Evolutionary conservation across 352 stramenopile species (phyloP), one percentile per base, ranked within the genome.

Genomic region (Phytopythium montanum): DNA sequence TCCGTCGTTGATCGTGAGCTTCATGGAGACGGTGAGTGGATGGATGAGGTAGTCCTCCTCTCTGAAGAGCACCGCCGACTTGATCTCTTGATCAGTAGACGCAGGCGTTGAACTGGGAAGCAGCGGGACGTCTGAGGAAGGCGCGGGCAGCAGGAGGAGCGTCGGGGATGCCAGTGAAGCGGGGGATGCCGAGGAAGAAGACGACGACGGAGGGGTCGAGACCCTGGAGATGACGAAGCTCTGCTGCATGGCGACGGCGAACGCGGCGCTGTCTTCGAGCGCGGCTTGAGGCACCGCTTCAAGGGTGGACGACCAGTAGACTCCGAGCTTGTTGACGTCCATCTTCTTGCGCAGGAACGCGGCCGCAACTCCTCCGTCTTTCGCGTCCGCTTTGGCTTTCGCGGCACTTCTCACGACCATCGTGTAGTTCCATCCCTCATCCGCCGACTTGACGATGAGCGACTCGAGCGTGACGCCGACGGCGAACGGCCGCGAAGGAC

Each of bases 361-460:
- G 16, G 59, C 41, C 31, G 53, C 28, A 12, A 61, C 45, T 19
- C 49, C 45, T 19, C 49, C 49, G 13, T 53, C 16, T 3, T 19
- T 33, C 4, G 21, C 21, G 21, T 39, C 53, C 39, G 36, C 59
- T 50, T 9, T 34, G 9, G 39, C 58, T 31, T 63, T 59, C 39
- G 56, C 26, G 23, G 58, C 56, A 16, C 46, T 56, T 29, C 81
- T 77, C 18, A 90, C 75, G 38, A 88, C 78, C 81, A 91, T 87
- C 0, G 81, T 94, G 63, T 92, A 94, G 62, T 92, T 92, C 79
- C 85, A 92, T 0, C 73, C 68, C 54, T 81, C 82, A 45, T 94
- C 85, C 0, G 83, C 81, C 18, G 85, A 94, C 63, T 94, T 90
- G 60, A 94, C 72, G 26, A 91, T 85, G 56, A 94, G 77, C 18